A percentile compares a stretch with the other conserved stretches of the same genome.
Evolutionary conservation across 345 rosid genomes (phyloP).

Genomic region (Carallia brachiata): DNA sequence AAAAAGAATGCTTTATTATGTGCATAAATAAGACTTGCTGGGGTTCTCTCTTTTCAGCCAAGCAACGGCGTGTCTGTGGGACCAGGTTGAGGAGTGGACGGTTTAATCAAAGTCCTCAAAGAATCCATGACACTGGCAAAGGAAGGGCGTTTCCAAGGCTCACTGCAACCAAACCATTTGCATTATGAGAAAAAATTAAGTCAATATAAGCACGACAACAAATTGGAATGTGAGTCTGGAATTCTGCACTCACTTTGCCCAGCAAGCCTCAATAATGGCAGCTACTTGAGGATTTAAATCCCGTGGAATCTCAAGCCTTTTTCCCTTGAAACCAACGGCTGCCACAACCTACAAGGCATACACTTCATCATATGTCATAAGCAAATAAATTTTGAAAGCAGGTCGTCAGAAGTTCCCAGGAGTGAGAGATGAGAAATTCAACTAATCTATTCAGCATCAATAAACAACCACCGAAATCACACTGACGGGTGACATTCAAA

Average conservation of each 20-base stretch:
- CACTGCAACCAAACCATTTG: constrained; percentile 46
- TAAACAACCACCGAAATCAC: neutral
- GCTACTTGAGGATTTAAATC: constrained; percentile 83
- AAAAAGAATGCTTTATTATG: constrained; percentile 63
- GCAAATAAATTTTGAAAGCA: neutral
- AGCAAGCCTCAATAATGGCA: constrained; percentile 83
- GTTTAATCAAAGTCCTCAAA: constrained; percentile 66
- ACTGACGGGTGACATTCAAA: neutral
- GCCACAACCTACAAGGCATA: constrained; percentile 78
- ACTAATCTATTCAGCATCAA: neutral
- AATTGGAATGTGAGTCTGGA: neutral
- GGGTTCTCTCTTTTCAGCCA: constrained; percentile 25
- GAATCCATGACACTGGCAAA: constrained; percentile 80
- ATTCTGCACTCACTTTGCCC: constrained; percentile 64
- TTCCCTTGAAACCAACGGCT: constrained; percentile 91
- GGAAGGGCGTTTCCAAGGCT: constrained; percentile 97
- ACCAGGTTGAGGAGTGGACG: constrained; percentile 55
- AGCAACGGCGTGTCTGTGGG: constrained; percentile 49
- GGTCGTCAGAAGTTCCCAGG: too few species aligned
- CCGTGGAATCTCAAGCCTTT: constrained; percentile 88
- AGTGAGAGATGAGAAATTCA: too few species aligned
- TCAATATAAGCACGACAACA: too few species aligned
- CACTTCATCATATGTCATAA: neutral
- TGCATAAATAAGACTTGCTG: constrained; percentile 41
- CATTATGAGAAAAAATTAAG: neutral